phyloP scores from a whole-genome alignment of 2,329 filamentous ascomycete genomes.

The Ophiostoma fasciatum region DNA sequence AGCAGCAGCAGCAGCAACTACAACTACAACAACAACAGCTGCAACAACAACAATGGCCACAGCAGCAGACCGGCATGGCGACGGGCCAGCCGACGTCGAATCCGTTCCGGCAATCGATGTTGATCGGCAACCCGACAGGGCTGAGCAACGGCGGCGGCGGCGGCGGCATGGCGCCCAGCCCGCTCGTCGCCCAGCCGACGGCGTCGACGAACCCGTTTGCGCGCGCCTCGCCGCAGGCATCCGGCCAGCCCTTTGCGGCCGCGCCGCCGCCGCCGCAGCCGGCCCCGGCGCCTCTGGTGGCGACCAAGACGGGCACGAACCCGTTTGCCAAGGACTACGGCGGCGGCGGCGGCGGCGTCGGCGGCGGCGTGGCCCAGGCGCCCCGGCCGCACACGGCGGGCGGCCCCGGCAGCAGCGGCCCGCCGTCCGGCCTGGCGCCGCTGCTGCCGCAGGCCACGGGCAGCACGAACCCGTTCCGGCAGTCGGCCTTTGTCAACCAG shows the following conservation, averaged over 20 bases:
- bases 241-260: slow-evolving; percentile 23
- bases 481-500: slow-evolving; percentile 81
- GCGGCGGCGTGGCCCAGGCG: slow-evolving; percentile 10
- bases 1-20: neutral
- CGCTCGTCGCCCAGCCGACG: slow-evolving; percentile 33
- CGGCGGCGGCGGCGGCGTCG: too few relatives aligned
- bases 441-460: slow-evolving; percentile 68
- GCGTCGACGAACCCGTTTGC: slow-evolving; percentile 87
- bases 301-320: slow-evolving; percentile 42
- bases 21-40: slow-evolving; percentile 31
- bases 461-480: slow-evolving; percentile 87
- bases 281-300: slow-evolving; percentile 27
- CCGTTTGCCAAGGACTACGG: slow-evolving; percentile 38
- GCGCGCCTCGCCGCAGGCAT: slow-evolving; percentile 38
- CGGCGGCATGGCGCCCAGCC: neutral
- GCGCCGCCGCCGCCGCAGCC: slow-evolving; percentile 20
- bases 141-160: slow-evolving; percentile 15
- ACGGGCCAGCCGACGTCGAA: slow-evolving; percentile 56
- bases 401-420: slow-evolving; percentile 56
- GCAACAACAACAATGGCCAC: slow-evolving; percentile 1
- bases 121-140: slow-evolving; percentile 44
- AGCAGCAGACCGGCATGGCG: slow-evolving; percentile 25
- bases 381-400: slow-evolving; percentile 29
- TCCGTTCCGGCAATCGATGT: slow-evolving; percentile 85
- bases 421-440: slow-evolving; percentile 18